Conservation (phyloP, 1,284 basidiomycete genomes). For the Trichosporon faecale region DNA sequence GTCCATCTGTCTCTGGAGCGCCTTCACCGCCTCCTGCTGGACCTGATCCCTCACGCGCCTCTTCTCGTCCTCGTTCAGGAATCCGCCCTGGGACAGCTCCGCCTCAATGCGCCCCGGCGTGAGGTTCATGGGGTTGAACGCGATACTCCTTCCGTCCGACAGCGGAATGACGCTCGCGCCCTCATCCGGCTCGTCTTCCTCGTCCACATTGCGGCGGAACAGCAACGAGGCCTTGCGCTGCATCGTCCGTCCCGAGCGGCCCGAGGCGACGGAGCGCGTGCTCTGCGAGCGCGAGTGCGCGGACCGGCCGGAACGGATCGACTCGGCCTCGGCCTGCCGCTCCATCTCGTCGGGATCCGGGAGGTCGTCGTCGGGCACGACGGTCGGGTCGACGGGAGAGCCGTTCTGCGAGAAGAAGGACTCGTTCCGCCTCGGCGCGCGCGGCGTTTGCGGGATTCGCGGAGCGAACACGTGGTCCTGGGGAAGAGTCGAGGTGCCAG, state of each 20-base stretch:
- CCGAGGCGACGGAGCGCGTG: background rate
- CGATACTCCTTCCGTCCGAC: slow-evolving; percentile 36
- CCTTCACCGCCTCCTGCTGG: slow-evolving; percentile 32
- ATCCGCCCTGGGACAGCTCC: slow-evolving; percentile 38
- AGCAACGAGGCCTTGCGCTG: slow-evolving; percentile 36
- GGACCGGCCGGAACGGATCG: background rate
- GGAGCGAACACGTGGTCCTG: slow-evolving; percentile 49
- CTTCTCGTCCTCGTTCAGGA: slow-evolving; percentile 38
- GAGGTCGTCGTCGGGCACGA: slow-evolving; percentile 31
- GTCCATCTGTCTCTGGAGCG: slow-evolving; percentile 37
- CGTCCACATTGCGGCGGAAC: slow-evolving; percentile 38
- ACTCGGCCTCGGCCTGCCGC: slow-evolving; percentile 12
- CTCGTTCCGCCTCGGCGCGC: slow-evolving; percentile 36
- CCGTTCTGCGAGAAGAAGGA: slow-evolving; percentile 39
- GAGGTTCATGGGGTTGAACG: slow-evolving; percentile 40
- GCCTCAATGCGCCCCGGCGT: slow-evolving; percentile 35
- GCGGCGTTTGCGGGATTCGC: slow-evolving; percentile 42
- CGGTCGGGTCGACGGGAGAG: slow-evolving; percentile 25
- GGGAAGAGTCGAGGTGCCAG: slow-evolving; percentile 33
- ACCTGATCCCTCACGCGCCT: slow-evolving; percentile 15
- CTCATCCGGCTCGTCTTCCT: slow-evolving; percentile 9
- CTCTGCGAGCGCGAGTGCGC: background rate
- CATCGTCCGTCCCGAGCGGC: background rate
- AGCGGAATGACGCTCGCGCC: slow-evolving; percentile 29
- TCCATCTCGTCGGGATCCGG: slow-evolving; percentile 47